Evolutionary conservation across 371 early-diverging fungal species (phyloP).

Genomic region (Apophysomyces sp.): DNA sequence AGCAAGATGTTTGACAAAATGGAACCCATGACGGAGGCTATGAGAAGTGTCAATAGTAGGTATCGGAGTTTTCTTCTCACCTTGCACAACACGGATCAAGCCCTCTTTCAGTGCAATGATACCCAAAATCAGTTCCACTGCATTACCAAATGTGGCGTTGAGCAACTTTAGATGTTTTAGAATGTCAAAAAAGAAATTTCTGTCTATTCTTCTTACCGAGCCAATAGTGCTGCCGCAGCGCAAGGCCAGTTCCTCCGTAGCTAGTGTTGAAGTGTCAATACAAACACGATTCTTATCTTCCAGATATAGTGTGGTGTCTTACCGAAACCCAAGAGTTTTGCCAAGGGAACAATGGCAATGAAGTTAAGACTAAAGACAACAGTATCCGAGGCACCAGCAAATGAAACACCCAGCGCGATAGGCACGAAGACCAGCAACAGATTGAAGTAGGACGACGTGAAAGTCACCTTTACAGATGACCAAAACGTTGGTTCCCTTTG

Average conservation of each 20-base stretch:
- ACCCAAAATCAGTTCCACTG: slow-evolving; percentile 85
- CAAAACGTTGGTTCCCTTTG: slow-evolving; percentile 17
- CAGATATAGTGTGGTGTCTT: slow-evolving; percentile 4
- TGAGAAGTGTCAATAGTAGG: not conserved
- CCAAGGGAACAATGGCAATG: slow-evolving; percentile 90
- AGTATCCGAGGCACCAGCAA: slow-evolving; percentile 60
- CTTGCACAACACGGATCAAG: slow-evolving; percentile 81
- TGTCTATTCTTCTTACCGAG: slow-evolving; percentile 13
- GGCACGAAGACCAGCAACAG: slow-evolving; percentile 74
- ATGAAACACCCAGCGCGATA: slow-evolving; percentile 64
- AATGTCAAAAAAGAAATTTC: not conserved
- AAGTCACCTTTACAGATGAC: slow-evolving; percentile 31
- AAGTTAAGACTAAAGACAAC: slow-evolving; percentile 83
- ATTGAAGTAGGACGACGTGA: slow-evolving; percentile 60
- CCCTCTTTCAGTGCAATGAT: slow-evolving; percentile 82
- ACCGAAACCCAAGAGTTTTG: slow-evolving; percentile 64
- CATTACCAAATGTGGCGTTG: slow-evolving; percentile 63
- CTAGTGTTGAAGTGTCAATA: slow-evolving; percentile 12
- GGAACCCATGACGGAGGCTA: slow-evolving; percentile 78
- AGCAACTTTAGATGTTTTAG: slow-evolving; percentile 15
- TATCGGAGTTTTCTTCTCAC: slow-evolving; percentile 12
- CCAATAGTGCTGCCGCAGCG: slow-evolving; percentile 35
- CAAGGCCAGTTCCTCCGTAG: slow-evolving; percentile 49
- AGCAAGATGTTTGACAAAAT: slow-evolving; percentile 81
- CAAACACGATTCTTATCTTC: not conserved